Percentiles rank a stretch among this genome's conserved stretches.
Evolutionary conservation across 164 flowering plant genomes (phyloP).

Genomic region (Macadamia tetraphylla): DNA sequence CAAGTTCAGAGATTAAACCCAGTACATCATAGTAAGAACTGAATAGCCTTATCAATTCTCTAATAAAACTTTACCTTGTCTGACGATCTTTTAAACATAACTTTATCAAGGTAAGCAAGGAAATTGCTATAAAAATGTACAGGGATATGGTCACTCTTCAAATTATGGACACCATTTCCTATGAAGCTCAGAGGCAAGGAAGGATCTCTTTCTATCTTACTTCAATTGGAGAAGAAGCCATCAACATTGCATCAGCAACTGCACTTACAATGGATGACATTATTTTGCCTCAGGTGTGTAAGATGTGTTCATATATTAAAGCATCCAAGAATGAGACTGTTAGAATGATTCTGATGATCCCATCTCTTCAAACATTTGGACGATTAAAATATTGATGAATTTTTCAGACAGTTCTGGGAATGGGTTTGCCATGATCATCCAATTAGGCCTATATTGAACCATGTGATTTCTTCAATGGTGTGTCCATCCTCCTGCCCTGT

Average conservation of each 20-base stretch:
- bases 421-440: too few species aligned
- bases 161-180: slow-evolving; percentile 64
- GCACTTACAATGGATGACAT: slow-evolving; percentile 61
- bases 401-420: too few species aligned
- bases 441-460: not conserved
- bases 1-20: not conserved
- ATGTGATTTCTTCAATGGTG: not conserved
- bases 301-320: not conserved
- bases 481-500: not conserved
- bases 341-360: not conserved
- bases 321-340: not conserved
- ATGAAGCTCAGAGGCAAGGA: slow-evolving; percentile 91
- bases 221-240: slow-evolving; percentile 75
- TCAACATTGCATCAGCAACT: slow-evolving; percentile 82
- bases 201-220: slow-evolving; percentile 78
- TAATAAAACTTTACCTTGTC: not conserved
- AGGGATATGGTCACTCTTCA: slow-evolving; percentile 67
- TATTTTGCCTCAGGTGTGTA: slow-evolving; percentile 62
- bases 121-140: slow-evolving; percentile 64
- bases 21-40: not conserved
- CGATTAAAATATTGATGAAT: too few species aligned
- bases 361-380: not conserved
- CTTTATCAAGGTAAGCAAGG: slow-evolving; percentile 43
- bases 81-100: not conserved
- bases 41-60: not conserved